These are phyloP conservation scores for Carnegiea gigantea DNA, from an alignment of 179 eudicot species.

Conservation along the genomic window DNA sequence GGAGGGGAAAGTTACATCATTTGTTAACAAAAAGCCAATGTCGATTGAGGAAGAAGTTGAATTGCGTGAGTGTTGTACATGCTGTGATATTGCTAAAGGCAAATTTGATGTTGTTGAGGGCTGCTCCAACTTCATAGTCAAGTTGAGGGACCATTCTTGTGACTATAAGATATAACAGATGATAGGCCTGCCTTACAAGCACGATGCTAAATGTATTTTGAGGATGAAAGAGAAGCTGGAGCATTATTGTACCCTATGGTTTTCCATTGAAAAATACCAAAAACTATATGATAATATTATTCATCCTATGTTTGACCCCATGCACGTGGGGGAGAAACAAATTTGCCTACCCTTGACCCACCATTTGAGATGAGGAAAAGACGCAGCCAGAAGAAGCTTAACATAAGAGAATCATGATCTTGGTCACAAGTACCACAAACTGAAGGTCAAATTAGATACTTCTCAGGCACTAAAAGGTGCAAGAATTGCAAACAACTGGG, in stretches of 20 bases:
- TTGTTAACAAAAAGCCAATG: background rate
- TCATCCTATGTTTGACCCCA: background rate
- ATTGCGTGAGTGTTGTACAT: background rate
- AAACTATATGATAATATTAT: background rate
- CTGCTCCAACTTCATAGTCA: background rate
- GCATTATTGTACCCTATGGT: background rate
- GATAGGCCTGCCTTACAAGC: background rate
- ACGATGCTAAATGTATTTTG: background rate
- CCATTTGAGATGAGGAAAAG: background rate
- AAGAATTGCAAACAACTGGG: no score
- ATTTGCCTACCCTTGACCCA: background rate
- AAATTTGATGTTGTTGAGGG: background rate
- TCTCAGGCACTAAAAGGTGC: no score
- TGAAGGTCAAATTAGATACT: no score
- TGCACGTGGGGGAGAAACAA: background rate
- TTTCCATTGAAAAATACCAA: background rate
- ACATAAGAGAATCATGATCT: no score
- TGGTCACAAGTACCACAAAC: no score
- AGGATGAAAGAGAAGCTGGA: background rate
- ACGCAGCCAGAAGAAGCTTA: background rate
- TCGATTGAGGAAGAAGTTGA: background rate
- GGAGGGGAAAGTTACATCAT: background rate
- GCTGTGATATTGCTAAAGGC: background rate
- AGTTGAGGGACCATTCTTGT: background rate
- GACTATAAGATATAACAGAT: background rate